Base-by-base conservation (phyloP, 768 basidiomycete species). In the Cystobasidium ongulense region DNA sequence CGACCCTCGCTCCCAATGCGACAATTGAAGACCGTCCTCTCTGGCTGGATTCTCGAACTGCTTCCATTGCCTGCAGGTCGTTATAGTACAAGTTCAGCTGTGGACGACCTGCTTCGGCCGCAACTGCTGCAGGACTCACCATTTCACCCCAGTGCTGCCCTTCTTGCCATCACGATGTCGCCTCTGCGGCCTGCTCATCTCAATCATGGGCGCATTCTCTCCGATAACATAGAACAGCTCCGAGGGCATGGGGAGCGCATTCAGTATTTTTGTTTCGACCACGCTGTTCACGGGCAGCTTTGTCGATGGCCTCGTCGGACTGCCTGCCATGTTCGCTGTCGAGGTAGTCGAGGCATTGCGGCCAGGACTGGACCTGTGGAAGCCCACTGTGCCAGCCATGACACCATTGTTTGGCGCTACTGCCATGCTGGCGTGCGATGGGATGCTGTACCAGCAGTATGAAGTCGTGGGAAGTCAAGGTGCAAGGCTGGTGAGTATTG, bases 171-270 rank as follows among this genome's bases (percentile, higher is more conserved):
- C 41, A 41, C 41, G 65, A 29, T 67, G 89, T 76, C 91, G 89
- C 81, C 92, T 89, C 80, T 93, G 93, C 72, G 94, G 85, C 68
- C 88, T 87, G 39, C 91, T 90, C 80, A 91, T 90, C 31, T 63
- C 76, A 29, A 90, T 86, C 0, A 88, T 89, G 62, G 95, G 93
- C 13, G 90, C 89, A 61, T 91, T 90, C 74, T 91, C 88, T n/a
- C 95, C 95, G 76, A 99, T 97, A 74, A 99, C 87, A 0, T 90
- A 88, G 82, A 90, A 97, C 1, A 99, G 85, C 81, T 97, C 94
- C 77, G 93, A 85, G 0, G 92, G 89, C 74, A 97, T 93, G n/a
- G 39, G 39, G 3, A 67, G 43, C 18, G 65, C 31, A 31, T 67
- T 52, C 50, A 50, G n/a, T 50, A 50, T 50, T n/a, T 50, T 50